Percentiles rank a stretch among this genome's conserved stretches.
Conservation (phyloP, 139 green algal species). For the Diplosphaera chodatii region DNA sequence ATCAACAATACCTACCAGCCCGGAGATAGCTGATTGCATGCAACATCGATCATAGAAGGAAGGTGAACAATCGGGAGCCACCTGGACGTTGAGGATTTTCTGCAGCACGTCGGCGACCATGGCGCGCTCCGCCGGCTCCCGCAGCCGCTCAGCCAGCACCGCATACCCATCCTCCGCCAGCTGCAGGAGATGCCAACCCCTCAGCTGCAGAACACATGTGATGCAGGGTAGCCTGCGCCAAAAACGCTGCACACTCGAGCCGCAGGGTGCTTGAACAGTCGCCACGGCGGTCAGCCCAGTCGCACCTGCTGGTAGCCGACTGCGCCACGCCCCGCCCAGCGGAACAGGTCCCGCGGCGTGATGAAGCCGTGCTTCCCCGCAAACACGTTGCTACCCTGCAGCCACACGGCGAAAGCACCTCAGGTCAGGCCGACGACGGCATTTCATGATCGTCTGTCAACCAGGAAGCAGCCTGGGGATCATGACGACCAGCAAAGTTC, state of each 20-base stretch:
- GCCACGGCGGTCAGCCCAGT: too few species aligned
- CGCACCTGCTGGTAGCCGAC: constrained; percentile 61
- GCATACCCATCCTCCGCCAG: constrained; percentile 84
- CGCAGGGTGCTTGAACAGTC: too few species aligned
- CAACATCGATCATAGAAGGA: too few species aligned
- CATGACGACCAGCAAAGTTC: too few species aligned
- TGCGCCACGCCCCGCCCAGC: constrained; percentile 75
- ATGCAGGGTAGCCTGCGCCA: too few species aligned
- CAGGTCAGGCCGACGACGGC: not conserved
- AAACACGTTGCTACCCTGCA: constrained; percentile 69
- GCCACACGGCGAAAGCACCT: not conserved
- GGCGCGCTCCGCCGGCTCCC: constrained; percentile 58
- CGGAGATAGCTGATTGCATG: not conserved
- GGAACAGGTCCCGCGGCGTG: constrained; percentile 94
- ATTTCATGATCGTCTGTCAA: too few species aligned
- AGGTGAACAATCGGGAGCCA: constrained; percentile 19
- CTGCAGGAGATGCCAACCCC: too few species aligned
- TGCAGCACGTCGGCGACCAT: constrained; percentile 70
- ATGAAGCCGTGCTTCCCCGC: constrained; percentile 93
- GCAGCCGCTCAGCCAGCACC: constrained; percentile 87
- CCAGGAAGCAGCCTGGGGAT: too few species aligned
- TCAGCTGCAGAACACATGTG: constrained; percentile 45
- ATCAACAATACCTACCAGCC: too few species aligned
- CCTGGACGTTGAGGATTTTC: constrained; percentile 53
- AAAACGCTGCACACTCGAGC: too few species aligned